A percentile compares a stretch with the other conserved stretches of the same genome.
Evolutionary conservation across 139 green algal genomes (phyloP).

Genomic region (Chlorella sp.): DNA sequence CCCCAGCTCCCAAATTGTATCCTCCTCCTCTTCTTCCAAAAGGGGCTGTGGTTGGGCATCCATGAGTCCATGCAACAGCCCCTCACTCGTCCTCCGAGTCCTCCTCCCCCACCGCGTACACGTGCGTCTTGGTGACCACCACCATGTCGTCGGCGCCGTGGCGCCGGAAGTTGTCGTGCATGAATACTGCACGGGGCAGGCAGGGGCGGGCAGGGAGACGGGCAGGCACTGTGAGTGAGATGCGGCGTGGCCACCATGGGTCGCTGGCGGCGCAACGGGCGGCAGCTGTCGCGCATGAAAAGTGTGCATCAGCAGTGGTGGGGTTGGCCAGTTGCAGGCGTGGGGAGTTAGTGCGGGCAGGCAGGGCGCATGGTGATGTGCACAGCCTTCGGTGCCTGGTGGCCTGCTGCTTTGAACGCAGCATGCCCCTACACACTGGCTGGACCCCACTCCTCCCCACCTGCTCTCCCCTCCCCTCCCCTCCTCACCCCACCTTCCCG

Average conservation of each 20-base stretch:
- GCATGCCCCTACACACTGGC: background rate
- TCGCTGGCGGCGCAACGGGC: no score
- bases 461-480: background rate
- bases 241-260: no score
- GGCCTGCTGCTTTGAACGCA: no score
- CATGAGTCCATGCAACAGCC: no score
- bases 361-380: no score
- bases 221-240: background rate
- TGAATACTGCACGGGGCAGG: slow-evolving; percentile 55
- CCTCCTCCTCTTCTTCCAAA: background rate
- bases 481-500: background rate
- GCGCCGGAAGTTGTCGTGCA: slow-evolving; percentile 72
- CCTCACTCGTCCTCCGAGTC: slow-evolving; percentile 36
- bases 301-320: no score
- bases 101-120: slow-evolving; percentile 48
- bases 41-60: no score
- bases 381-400: background rate
- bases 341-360: no score
- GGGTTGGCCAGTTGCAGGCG: no score
- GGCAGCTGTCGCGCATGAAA: no score
- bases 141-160: slow-evolving; percentile 55
- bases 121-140: slow-evolving; percentile 57
- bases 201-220: background rate
- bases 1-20: background rate
- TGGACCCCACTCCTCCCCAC: background rate